Evolutionary conservation across 2,329 filamentous ascomycete genomes (phyloP).

Genomic region (Epichloe bromicola): DNA sequence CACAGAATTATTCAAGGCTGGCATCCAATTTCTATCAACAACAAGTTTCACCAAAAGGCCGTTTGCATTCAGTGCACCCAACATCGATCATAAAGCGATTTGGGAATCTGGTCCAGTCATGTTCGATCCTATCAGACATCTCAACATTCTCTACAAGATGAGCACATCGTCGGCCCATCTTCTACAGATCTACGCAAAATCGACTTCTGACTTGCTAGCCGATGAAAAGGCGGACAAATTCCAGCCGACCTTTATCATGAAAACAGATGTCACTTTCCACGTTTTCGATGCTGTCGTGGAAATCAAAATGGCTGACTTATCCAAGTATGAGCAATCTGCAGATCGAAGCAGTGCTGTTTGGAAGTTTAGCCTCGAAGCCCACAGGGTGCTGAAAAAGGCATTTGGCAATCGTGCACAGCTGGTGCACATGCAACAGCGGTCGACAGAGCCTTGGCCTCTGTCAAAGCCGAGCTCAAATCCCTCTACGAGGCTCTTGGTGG

Average conservation of each 20-base stretch:
- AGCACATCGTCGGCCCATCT: slow-evolving; percentile 66
- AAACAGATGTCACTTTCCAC: slow-evolving; percentile 39
- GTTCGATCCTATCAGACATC: slow-evolving; percentile 59
- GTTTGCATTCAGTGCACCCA: slow-evolving; percentile 32
- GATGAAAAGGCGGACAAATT: slow-evolving; percentile 69
- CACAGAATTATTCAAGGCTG: slow-evolving; percentile 89
- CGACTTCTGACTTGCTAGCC: slow-evolving; percentile 62
- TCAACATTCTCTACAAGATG: slow-evolving; percentile 90
- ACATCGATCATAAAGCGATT: slow-evolving; percentile 20
- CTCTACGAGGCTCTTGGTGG: slow-evolving; percentile 40
- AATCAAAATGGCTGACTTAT: slow-evolving; percentile 19
- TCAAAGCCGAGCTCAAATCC: slow-evolving; percentile 9
- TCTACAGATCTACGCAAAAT: slow-evolving; percentile 60
- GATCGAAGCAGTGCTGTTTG: slow-evolving; percentile 31
- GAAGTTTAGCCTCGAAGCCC: slow-evolving; percentile 42
- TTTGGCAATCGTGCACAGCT: slow-evolving; percentile 62
- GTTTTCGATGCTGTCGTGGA: slow-evolving; percentile 38
- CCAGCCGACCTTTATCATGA: slow-evolving; percentile 66
- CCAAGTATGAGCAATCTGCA: slow-evolving; percentile 14
- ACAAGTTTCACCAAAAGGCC: slow-evolving; percentile 60
- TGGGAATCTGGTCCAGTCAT: slow-evolving; percentile 50
- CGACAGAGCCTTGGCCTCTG: slow-evolving; percentile 19
- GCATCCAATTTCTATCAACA: slow-evolving; percentile 71
- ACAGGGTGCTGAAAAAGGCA: slow-evolving; percentile 54
- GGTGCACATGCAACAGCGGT: slow-evolving; percentile 41